Base-by-base conservation (phyloP, 2,329 filamentous ascomycete genomes). In the Neoscytalidium dimidiatum region DNA sequence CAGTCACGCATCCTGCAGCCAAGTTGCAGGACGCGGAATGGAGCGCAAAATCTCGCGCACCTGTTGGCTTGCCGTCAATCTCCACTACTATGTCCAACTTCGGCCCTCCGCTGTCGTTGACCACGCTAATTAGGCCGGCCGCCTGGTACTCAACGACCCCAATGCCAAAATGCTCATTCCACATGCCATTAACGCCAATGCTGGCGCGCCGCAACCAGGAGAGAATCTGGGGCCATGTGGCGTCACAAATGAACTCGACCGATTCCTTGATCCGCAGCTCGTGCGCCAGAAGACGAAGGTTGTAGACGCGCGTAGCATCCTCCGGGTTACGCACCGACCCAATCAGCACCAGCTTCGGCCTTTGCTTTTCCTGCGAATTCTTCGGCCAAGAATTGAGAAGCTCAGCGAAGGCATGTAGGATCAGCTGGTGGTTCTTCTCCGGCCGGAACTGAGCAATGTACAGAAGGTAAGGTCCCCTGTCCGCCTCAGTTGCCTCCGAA, bases 91-190 rank as follows among this genome's bases (percentile, higher is more conserved):
- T 99, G 75, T 99, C 95, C 67, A 92, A 79, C 78, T 95, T 97
- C 1, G 95, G 95, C 0, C 95, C 95, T 8, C 94, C 95, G 58
- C 91, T 95, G 77, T 97, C 84, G 72, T 99, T 95, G 8, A 98
- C 95, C 0, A 99, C 94, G 4, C 90, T 89, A 65, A 99, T 93
- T 65, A 99, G 82, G 1, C 95, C 95, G 0, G 95, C 95, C 3
- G 95, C 95, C 75, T 98, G 94, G 75, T 98, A 99, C 81, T 99
- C 95, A 44, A 99, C 95, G 17, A 98, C 94, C 1, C 95, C 95
- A 66, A 99, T 99, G 23, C 95, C 95, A 75, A 99, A 99, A 78
- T 99, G 95, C 80, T 99, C 95, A 76, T 97, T 98, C 94, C 95
- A 99, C 95, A 99, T 99, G 73, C 91, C 92, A 71, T 99, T 99